Conservation (phyloP, 257 asterid genomes). For the Nicotiana sylvestris region DNA sequence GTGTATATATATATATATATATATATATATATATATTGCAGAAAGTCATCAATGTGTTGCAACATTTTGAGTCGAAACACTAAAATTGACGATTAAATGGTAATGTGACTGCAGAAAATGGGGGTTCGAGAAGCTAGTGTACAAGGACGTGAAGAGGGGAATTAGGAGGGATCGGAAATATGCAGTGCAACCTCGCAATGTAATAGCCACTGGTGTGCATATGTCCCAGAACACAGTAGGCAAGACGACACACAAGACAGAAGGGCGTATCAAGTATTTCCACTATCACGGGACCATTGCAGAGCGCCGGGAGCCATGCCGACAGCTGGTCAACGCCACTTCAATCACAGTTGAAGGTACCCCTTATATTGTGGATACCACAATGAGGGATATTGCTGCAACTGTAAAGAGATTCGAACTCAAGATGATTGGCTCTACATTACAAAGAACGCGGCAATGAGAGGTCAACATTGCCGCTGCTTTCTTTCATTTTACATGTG, state of each 20-base stretch:
- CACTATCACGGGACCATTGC: conserved; percentile 84
- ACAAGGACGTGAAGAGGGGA: conserved; percentile 57
- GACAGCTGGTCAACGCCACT: conserved; percentile 37
- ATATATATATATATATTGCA: background rate
- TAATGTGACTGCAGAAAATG: conserved; percentile 47
- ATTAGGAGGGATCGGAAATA: conserved; percentile 63
- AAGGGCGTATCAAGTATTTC: conserved; percentile 56
- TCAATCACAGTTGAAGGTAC: conserved; percentile 34
- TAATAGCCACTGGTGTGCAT: conserved; percentile 76
- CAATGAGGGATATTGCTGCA: conserved; percentile 61
- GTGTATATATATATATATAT: background rate
- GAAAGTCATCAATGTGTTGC: background rate
- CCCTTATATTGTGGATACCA: conserved; percentile 48
- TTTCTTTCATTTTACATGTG: background rate
- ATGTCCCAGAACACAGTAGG: conserved; percentile 66
- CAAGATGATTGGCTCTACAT: conserved; percentile 48
- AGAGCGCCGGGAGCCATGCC: conserved; percentile 61
- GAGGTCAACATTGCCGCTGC: conserved; percentile 14
- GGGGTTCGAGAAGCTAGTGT: conserved; percentile 88
- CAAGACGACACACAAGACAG: conserved; percentile 61
- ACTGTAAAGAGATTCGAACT: conserved; percentile 64
- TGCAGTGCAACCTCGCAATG: conserved; percentile 69
- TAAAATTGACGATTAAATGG: background rate
- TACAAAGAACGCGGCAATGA: conserved; percentile 64
- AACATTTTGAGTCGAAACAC: background rate